These are phyloP conservation scores for Nicotiana tomentosiformis DNA, from an alignment of 257 asterid genomes.

Conservation along the genomic window DNA sequence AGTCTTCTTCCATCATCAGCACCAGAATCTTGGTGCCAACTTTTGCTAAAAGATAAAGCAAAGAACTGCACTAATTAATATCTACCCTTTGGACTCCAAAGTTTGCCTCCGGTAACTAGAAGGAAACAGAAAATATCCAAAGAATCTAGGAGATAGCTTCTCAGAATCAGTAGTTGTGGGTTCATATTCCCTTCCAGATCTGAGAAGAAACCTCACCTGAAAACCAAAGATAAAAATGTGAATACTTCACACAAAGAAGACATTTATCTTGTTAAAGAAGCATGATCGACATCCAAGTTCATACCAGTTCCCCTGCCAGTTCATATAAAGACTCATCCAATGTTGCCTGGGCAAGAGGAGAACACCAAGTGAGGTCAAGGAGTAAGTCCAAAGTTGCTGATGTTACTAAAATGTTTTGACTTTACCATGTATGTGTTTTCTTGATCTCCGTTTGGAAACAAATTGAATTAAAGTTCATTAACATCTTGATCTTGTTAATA, in stretches of 20 bases:
- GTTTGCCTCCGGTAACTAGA: slow-evolving; percentile 75
- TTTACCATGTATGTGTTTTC: not conserved
- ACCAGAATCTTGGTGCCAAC: not conserved
- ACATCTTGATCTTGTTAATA: not conserved
- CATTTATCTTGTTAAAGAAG: slow-evolving; percentile 12
- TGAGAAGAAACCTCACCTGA: slow-evolving; percentile 91
- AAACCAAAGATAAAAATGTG: slow-evolving; percentile 4
- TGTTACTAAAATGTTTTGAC: not conserved
- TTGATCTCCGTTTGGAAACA: not conserved
- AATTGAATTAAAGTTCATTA: not conserved
- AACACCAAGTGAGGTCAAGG: slow-evolving; percentile 3
- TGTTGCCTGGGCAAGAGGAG: slow-evolving; percentile 66
- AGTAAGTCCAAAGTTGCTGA: not conserved
- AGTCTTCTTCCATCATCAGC: slow-evolving; percentile 5
- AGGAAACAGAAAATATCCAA: slow-evolving; percentile 86
- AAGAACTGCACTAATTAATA: not conserved
- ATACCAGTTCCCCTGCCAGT: slow-evolving; percentile 99
- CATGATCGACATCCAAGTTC: slow-evolving; percentile 11
- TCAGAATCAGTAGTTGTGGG: slow-evolving; percentile 60
- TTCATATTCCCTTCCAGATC: slow-evolving; percentile 97
- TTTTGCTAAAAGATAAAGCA: not conserved
- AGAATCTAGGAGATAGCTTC: slow-evolving; percentile 74
- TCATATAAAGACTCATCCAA: slow-evolving; percentile 92
- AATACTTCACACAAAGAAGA: slow-evolving; percentile 10
- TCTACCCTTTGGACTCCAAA: slow-evolving; percentile 65